These are phyloP conservation scores for Glaciozyma antarctica DNA, from an alignment of 768 basidiomycete species.

Conservation along the genomic window DNA sequence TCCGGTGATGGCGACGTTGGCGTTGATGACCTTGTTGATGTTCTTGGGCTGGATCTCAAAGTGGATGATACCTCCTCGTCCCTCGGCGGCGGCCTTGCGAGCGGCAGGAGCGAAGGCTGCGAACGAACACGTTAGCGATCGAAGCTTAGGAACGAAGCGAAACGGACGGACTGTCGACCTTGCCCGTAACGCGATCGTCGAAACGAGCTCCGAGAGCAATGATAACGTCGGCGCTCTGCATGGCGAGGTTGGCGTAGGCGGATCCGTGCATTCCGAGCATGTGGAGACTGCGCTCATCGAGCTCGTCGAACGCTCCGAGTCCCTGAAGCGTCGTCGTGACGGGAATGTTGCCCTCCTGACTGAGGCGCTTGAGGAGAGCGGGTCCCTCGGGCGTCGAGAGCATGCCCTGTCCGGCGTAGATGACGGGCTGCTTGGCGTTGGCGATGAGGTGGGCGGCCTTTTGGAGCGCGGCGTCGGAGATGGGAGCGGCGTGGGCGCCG, in stretches of 20 bases:
- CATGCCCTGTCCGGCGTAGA: conserved; percentile 88
- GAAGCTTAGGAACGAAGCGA: not conserved
- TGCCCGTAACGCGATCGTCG: conserved; percentile 96
- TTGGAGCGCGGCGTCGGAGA: conserved; percentile 22
- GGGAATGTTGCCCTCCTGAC: conserved; percentile 82
- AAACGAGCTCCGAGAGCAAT: conserved; percentile 94
- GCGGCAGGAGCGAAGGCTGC: conserved; percentile 79
- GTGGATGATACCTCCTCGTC: conserved; percentile 94
- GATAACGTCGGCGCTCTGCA: conserved; percentile 95
- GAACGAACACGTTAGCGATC: conserved; percentile 2
- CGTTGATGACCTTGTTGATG: conserved; percentile 96
- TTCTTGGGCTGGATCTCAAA: conserved; percentile 99
- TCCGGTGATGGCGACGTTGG: conserved; percentile 83
- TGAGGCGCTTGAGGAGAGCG: conserved; percentile 63
- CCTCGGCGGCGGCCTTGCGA: conserved; percentile 67
- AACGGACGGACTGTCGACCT: conserved; percentile 49
- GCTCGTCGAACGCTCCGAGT: conserved; percentile 90
- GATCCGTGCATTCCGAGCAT: conserved; percentile 99
- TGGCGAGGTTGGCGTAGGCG: conserved; percentile 93
- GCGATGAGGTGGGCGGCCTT: conserved; percentile 85
- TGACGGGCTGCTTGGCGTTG: conserved; percentile 74
- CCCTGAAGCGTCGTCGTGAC: conserved; percentile 95
- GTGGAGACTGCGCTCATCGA: conserved; percentile 66
- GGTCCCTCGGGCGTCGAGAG: conserved; percentile 74
- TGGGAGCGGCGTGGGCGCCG: conserved; percentile 22